Base-by-base conservation (phyloP, 2,329 filamentous ascomycete species). In the Aspergillus fructus region DNA sequence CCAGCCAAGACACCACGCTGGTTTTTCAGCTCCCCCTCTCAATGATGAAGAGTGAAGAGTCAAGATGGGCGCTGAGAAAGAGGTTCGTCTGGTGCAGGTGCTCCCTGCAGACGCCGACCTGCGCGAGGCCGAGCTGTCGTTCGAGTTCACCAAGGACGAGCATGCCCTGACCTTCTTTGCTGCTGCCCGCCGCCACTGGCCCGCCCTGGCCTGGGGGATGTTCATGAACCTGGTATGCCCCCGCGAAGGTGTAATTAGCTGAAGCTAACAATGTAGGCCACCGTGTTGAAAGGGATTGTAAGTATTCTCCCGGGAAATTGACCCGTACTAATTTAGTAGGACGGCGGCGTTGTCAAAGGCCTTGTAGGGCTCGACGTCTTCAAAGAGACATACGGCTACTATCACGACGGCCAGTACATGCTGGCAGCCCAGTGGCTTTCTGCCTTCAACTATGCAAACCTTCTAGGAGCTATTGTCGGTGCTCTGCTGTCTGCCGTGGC, bases 381-480 rank as follows among this genome's bases (percentile, higher is more conserved):
- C 51, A 68, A 69, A 23, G 49, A 64, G 37, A 67, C 58, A 3
- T 70, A 67, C 43, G 68, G 68, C n/a, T 69, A 69, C 54, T 37
- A 64, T n/a, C 53, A 61, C 27, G 46, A 67, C 17, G 67, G 66
- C 17, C 46, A 53, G 4, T 67, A 67, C 49, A 62, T 69, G 9
- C 61, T 70, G 9, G 60, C 66, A 0, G 64, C 67, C 0, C 63
- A 54, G 3, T 70, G 68, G 68, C 55, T 66, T 4, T 66, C 67
- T 1, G 67, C 67, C 11, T 68, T 70, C 45, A 64, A 65, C 41
- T 68, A 67, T 40, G 67, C 65, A 49, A 69, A 67, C 19, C 58
- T 64, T 0, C 49, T 70, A 5, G 68, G 68, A 1, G 63, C 62
- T 17, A 64, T 69, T 21, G 46, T 70, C 3, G 68, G 67, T 4